Evolutionary conservation across 345 rosid species (phyloP).

Genomic region (Rhodamnia argentea): DNA sequence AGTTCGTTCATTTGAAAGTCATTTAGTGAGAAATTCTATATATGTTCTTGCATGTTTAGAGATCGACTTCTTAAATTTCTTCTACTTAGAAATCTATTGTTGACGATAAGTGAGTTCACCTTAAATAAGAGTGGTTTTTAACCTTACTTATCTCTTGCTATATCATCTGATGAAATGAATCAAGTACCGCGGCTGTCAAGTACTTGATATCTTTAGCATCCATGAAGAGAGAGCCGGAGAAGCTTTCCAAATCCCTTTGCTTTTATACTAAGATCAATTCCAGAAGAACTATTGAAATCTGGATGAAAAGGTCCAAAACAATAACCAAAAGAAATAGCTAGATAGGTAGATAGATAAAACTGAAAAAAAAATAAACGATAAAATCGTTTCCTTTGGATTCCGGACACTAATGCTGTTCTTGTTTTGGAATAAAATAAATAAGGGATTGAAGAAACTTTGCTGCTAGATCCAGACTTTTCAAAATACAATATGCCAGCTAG

Average conservation of each 20-base stretch:
- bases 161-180: not conserved
- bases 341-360: not conserved
- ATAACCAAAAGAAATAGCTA: not conserved
- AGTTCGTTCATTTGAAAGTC: not conserved
- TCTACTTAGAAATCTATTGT: not conserved
- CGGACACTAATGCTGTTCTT: not conserved
- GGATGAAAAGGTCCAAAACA: not conserved
- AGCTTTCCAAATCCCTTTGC: not conserved
- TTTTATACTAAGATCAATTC: not conserved
- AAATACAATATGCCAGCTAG: not conserved
- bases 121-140: not conserved
- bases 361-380: not conserved
- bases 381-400: not conserved
- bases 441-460: not conserved
- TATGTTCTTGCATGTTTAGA: not conserved
- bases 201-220: not conserved
- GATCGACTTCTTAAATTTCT: not conserved
- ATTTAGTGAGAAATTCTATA: not conserved
- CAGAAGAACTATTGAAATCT: not conserved
- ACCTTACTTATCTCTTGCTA: not conserved
- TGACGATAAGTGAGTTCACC: accelerated
- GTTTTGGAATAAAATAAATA: too few relatives aligned
- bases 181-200: not conserved
- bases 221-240: not conserved
- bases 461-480: not conserved